Evolutionary conservation across 139 green algal species (phyloP), one percentile per base, ranked within the genome.

Genomic region (Spirogloea muscicola): DNA sequence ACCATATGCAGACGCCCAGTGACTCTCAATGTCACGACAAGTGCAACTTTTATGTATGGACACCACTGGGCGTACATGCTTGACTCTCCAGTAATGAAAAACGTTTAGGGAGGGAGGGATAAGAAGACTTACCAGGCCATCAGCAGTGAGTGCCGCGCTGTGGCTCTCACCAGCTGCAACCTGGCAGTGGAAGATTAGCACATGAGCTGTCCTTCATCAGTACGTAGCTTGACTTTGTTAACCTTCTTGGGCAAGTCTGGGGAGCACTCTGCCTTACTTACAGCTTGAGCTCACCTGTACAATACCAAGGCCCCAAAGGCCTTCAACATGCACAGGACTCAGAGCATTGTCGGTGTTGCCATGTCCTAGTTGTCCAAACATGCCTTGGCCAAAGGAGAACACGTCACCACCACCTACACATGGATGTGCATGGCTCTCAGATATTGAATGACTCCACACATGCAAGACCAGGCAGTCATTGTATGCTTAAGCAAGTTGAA

Each of bases 151-250:
- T 0, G 87, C 90, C 1, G 70, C 83, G 40, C 64, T 89, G 80
- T 95, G 90, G 61, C 81, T 78, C 31, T 95, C 87, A 0, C 90
- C 90, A 39, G 68, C 83, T 7, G 86, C 18, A 33, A 62, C 6
- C 52, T 62, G 52, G 6, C 52, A 39, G n/a, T 55, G n/a, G 46
- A 55, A 55, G n/a, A 55, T n/a, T n/a, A 55, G n/a, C 46, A 55
- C 46, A 55, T 55, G n/a, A 21, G n/a, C n/a, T 55, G 46, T 55
- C n/a, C n/a, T 51, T 10, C 43, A 51, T 51, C 10, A 10, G 43
- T 51, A 13, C 13, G 43, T 51, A n/a, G n/a, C n/a, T n/a, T n/a
- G n/a, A n/a, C n/a, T n/a, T n/a, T n/a, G n/a, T n/a, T n/a, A n/a
- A n/a, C n/a, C n/a, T n/a, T n/a, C n/a, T n/a, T n/a, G n/a, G n/a